phyloP scores from a whole-genome alignment of 2,329 filamentous ascomycete genomes.

The Cordyceps javanica region DNA sequence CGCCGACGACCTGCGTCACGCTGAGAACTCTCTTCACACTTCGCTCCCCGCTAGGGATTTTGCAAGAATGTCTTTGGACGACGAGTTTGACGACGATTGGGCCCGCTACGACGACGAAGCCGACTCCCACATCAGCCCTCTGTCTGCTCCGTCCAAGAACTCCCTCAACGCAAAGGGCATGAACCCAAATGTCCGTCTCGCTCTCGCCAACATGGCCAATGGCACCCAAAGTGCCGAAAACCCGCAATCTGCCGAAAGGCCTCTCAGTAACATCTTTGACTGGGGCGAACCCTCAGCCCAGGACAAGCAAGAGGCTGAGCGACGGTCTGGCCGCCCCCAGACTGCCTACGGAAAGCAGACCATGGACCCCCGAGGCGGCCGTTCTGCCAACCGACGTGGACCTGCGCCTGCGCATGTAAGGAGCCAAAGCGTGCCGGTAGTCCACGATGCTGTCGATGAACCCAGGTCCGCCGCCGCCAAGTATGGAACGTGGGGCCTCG shows the following conservation, averaged over 20 bases:
- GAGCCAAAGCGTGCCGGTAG: slow-evolving; percentile 74
- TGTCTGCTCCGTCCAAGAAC: slow-evolving; percentile 50
- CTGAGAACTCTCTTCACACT: slow-evolving; percentile 23
- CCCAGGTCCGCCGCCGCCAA: slow-evolving; percentile 54
- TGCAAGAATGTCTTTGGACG: slow-evolving; percentile 50
- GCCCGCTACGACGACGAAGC: slow-evolving; percentile 51
- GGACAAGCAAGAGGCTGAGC: slow-evolving; percentile 55
- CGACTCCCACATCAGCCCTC: slow-evolving; percentile 45
- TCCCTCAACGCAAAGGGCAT: slow-evolving; percentile 48
- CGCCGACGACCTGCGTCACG: neutral
- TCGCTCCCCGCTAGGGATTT: slow-evolving; percentile 35
- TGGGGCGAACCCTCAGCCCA: slow-evolving; percentile 63
- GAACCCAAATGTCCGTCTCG: slow-evolving; percentile 47
- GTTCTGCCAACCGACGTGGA: slow-evolving; percentile 58
- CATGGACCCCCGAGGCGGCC: slow-evolving; percentile 62
- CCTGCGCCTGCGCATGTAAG: slow-evolving; percentile 66
- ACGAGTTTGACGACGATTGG: slow-evolving; percentile 61
- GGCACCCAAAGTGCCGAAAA: slow-evolving; percentile 24
- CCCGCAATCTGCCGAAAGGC: slow-evolving; percentile 36
- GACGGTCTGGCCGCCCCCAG: slow-evolving; percentile 58
- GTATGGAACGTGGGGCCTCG: slow-evolving; percentile 76
- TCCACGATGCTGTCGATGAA: slow-evolving; percentile 55
- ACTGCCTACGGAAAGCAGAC: slow-evolving; percentile 74
- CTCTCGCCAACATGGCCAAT: slow-evolving; percentile 46
- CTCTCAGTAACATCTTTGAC: slow-evolving; percentile 67